Evolutionary conservation across 306 rosid species (phyloP).

Genomic region (Cicer cuneatum): DNA sequence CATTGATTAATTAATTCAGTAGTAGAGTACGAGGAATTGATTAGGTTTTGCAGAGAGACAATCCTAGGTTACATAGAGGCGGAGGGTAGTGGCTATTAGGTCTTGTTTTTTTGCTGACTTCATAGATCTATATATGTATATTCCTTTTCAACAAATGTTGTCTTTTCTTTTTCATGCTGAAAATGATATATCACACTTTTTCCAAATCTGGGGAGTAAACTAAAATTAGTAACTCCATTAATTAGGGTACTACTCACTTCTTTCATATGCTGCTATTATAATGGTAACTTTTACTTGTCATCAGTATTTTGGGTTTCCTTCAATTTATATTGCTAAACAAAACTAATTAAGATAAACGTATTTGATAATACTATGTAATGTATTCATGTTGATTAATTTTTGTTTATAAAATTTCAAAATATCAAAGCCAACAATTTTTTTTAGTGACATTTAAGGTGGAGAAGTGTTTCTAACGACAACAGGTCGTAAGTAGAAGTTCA

Average conservation of each 20-base stretch:
- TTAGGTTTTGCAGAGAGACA: constrained; percentile 40
- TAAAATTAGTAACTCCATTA: constrained; percentile 4
- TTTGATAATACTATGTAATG: too few species aligned
- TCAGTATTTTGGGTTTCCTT: not conserved
- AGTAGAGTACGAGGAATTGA: not conserved
- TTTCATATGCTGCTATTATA: constrained; percentile 17
- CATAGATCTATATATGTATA: constrained; percentile 57
- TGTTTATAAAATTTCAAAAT: too few species aligned
- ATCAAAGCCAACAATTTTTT: not conserved
- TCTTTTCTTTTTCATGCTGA: constrained; percentile 48
- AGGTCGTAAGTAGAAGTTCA: too few species aligned
- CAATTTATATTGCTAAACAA: not conserved
- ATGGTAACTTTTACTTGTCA: constrained; percentile 31
- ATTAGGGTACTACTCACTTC: constrained; percentile 36
- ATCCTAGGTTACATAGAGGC: constrained; percentile 49
- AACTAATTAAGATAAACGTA: too few species aligned
- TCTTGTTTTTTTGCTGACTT: constrained; percentile 43
- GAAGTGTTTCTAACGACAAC: not conserved
- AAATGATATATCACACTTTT: constrained; percentile 28
- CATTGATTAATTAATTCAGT: too few species aligned
- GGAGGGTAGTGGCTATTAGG: constrained; percentile 36
- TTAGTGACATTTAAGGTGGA: not conserved
- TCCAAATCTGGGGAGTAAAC: constrained; percentile 32
- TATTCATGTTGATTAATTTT: too few species aligned
- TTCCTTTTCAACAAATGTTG: constrained; percentile 52